Evolutionary conservation across 192 early-diverging fungal species (phyloP), one percentile per base, ranked within the genome.

Genomic region (Jimgerdemannia lactiflua): DNA sequence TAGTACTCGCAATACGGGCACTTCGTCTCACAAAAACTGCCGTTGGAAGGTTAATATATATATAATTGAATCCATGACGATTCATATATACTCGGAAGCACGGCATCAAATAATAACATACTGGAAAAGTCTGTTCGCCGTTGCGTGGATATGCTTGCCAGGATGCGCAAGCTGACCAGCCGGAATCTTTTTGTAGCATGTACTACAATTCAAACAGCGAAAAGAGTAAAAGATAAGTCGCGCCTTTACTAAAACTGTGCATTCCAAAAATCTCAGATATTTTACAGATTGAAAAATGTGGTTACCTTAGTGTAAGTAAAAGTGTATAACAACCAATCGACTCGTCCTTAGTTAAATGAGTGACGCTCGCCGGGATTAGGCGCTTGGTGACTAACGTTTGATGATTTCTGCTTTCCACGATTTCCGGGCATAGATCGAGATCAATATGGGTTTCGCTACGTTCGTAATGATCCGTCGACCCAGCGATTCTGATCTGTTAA

Each of bases 101-200:
- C 4, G 49, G 49, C n/a, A n/a, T n/a, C n/a, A 54, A 54, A 54
- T 11, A 54, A 11, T 54, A 11, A 54, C 49, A 7, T 54, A 54
- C 49, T 54, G 49, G 49, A 54, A 54, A 54, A 7, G 4, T 54
- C 49, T 54, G 49, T 83, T 70, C 65, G 73, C 69, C 14, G 39
- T 42, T 63, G 39, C 54, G 40, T 82, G 81, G 19, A 78, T 68
- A 69, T 82, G 82, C 3, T 29, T 70, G 10, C 82, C 82, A 17
- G 71, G 59, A 39, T 83, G 82, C 40, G 20, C 54, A 42, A 80
- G 64, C 49, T 80, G 41, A 41, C 79, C 73, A 29, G 82, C 43
- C 10, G 82, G 82, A 43, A 83, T 83, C 54, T 72, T 77, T 8
- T 73, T 77, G 41, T 67, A 81, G 42, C 82, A 83, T n/a, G n/a